phyloP scores from a whole-genome alignment of 2,329 filamentous ascomycete species.

The Penicillium rolfsii region DNA sequence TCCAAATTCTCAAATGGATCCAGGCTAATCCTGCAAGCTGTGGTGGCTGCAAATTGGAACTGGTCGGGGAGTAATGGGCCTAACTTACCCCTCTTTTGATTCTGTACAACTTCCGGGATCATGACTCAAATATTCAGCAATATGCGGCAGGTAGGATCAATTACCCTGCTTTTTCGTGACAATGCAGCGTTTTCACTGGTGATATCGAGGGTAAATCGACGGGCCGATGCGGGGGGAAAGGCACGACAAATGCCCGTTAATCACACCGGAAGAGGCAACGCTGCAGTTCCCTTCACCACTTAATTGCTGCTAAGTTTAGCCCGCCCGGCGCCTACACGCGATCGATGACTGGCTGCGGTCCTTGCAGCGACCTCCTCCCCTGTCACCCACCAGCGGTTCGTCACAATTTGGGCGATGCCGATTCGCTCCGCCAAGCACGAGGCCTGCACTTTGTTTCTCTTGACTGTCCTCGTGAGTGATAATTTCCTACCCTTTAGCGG shows the following conservation, averaged over 20 bases:
- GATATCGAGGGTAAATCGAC: constrained; percentile 3
- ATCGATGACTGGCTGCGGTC: constrained; percentile 27
- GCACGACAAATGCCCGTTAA: constrained; percentile 1
- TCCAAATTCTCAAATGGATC: constrained; percentile 7
- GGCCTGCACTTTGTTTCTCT: constrained; percentile 8
- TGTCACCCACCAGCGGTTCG: constrained; percentile 22
- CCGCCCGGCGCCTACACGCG: constrained; percentile 32
- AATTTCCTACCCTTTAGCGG: constrained; percentile 10
- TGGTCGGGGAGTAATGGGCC: background rate
- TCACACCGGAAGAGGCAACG: background rate
- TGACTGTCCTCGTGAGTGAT: background rate
- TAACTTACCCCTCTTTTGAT: constrained; percentile 13
- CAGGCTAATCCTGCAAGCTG: background rate
- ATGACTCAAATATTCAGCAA: background rate
- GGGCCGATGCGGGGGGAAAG: background rate
- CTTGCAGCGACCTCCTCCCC: background rate
- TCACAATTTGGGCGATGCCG: constrained; percentile 24
- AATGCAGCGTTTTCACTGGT: background rate
- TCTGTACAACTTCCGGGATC: background rate
- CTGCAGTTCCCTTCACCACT: background rate
- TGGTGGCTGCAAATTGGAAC: background rate
- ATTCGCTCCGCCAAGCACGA: constrained; percentile 17
- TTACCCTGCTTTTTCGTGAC: constrained; percentile 12
- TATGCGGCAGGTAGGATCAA: constrained; percentile 11
- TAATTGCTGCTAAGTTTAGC: constrained; percentile 37